Evolutionary conservation across 176 grass and related monocot species (phyloP).

Genomic region (Oryza australiensis): DNA sequence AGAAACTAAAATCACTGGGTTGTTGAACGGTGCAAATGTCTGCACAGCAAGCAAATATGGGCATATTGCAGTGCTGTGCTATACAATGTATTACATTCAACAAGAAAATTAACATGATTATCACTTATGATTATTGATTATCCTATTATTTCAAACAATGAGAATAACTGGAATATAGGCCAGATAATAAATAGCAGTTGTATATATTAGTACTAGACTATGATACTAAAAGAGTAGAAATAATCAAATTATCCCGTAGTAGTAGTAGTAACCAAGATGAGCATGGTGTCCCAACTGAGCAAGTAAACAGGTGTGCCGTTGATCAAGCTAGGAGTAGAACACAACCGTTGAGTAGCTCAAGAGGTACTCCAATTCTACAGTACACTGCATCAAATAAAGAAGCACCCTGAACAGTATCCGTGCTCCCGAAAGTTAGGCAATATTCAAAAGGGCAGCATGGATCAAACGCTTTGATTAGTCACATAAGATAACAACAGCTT

Average conservation of each 20-base stretch:
- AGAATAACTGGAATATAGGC: background rate
- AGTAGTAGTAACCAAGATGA: background rate
- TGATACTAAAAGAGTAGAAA: background rate
- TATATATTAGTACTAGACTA: background rate
- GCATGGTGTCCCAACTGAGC: background rate
- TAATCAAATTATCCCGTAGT: background rate
- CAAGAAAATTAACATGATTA: background rate
- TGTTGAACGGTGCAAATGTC: background rate
- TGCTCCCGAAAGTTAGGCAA: constrained; percentile 33
- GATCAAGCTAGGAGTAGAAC: background rate
- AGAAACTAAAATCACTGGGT: background rate
- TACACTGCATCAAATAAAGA: constrained; percentile 35
- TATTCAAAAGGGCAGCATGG: constrained; percentile 18
- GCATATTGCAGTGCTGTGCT: background rate
- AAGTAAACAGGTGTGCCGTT: constrained; percentile 13
- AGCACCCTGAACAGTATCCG: constrained; percentile 21
- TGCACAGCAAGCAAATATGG: background rate
- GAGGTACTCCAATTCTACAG: constrained; percentile 1
- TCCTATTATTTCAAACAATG: background rate
- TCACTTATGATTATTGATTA: background rate
- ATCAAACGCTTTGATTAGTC: constrained; percentile 18
- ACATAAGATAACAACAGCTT: constrained; percentile 27
- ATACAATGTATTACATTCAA: background rate
- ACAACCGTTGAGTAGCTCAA: background rate
- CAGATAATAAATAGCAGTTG: background rate